Evolutionary conservation across 768 basidiomycete species (phyloP).

Genomic region (Lactarius evosmus): DNA sequence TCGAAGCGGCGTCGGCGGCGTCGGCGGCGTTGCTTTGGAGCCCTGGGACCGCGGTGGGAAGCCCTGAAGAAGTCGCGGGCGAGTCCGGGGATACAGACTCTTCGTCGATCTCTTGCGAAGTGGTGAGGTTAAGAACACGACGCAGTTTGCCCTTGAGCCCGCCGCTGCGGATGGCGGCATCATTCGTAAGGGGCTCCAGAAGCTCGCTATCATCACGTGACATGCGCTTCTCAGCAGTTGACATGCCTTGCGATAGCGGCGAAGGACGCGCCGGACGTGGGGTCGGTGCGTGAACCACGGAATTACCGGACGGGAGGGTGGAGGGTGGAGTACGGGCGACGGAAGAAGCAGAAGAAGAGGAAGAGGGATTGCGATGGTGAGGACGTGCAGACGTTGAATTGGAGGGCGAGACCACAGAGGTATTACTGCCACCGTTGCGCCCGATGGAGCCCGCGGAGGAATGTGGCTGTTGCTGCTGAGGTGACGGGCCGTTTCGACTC

Average conservation of each 20-base stretch:
- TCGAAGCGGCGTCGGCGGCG: conserved; percentile 30
- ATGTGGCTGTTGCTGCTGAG: conserved; percentile 25
- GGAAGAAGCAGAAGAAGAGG: conserved; percentile 44
- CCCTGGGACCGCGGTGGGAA: conserved; percentile 15
- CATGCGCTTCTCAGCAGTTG: conserved; percentile 69
- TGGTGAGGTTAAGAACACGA: conserved; percentile 67
- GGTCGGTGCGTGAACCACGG: conserved; percentile 33
- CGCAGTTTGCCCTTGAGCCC: conserved; percentile 78
- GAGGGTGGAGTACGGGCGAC: conserved; percentile 33
- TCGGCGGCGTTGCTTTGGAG: conserved; percentile 33
- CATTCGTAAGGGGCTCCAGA: conserved; percentile 36
- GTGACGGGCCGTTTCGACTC: conserved; percentile 26
- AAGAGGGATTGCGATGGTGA: conserved; percentile 47
- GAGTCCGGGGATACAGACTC: conserved; percentile 46
- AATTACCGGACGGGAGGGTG: conserved; percentile 37
- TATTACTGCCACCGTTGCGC: conserved; percentile 7
- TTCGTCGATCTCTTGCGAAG: conserved; percentile 54
- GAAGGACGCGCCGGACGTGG: conserved; percentile 46
- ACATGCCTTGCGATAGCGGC: conserved; percentile 65
- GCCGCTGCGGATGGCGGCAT: conserved; percentile 49
- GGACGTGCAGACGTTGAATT: conserved; percentile 34
- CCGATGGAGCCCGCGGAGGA: conserved; percentile 14
- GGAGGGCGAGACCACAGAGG: conserved; percentile 24
- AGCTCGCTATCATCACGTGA: conserved; percentile 75
- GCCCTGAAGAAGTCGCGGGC: conserved; percentile 23